Percentiles rank a stretch among this genome's conserved stretches.
Conservation (phyloP, 495 filamentous ascomycete species). For the Bacidia rubella region DNA sequence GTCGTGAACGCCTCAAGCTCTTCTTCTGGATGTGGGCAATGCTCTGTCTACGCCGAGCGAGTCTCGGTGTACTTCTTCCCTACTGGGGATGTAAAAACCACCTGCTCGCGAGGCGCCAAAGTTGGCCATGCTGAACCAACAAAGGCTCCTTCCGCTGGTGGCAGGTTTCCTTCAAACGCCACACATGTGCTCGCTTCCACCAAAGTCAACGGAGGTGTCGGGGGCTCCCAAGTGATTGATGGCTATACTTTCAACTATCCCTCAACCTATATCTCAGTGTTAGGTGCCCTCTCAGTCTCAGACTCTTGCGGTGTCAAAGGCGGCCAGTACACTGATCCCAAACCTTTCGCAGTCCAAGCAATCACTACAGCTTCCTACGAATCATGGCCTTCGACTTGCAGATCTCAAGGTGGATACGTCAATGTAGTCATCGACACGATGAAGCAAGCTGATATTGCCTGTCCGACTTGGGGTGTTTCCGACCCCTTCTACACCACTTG, state of each 20-base stretch:
- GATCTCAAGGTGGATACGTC: constrained; percentile 7
- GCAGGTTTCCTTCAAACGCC: constrained; percentile 7
- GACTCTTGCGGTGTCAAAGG: constrained; percentile 11
- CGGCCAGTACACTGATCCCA: constrained; percentile 3
- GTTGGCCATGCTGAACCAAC: not conserved
- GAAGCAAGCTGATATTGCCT: constrained; percentile 10
- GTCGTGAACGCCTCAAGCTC: not conserved
- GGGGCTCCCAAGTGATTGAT: constrained; percentile 4
- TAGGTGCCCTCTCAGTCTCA: constrained; percentile 8
- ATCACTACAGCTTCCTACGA: constrained; percentile 12
- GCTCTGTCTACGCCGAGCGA: constrained; percentile 10
- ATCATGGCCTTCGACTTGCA: constrained; percentile 11
- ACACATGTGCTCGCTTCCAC: not conserved
- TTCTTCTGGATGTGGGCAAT: constrained; percentile 5
- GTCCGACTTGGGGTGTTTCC: constrained; percentile 12
- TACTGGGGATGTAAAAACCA: constrained; percentile 6
- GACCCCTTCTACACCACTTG: constrained; percentile 8
- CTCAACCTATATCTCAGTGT: constrained; percentile 11
- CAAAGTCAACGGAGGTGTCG: not conserved
- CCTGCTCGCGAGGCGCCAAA: constrained; percentile 7
- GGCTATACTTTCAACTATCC: constrained; percentile 12
- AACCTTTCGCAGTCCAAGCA: constrained; percentile 10
- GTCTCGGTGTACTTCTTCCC: constrained; percentile 14
- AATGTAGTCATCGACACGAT: constrained; percentile 6
- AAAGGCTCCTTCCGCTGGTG: not conserved